These are phyloP conservation scores for Gossypium raimondii DNA, from an alignment of 345 rosid genomes.

Conservation along the genomic window DNA sequence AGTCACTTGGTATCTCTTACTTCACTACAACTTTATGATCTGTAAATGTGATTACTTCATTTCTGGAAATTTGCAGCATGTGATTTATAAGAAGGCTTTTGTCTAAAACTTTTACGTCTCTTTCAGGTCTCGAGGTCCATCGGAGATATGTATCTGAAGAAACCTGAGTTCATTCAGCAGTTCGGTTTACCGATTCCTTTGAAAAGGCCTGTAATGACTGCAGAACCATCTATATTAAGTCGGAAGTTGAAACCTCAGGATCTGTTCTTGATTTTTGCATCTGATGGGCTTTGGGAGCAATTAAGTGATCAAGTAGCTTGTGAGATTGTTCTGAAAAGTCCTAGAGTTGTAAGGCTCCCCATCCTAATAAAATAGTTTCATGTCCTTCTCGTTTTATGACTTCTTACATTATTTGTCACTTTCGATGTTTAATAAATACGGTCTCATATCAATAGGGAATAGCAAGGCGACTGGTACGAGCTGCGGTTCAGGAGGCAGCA, in stretches of 20 bases:
- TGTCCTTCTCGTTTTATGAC: neutral
- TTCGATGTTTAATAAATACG: neutral
- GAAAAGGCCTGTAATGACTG: constrained; percentile 43
- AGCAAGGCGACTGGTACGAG: constrained; percentile 51
- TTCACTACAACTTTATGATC: neutral
- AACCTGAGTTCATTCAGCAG: constrained; percentile 40
- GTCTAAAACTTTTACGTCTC: neutral
- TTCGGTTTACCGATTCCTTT: constrained; percentile 35
- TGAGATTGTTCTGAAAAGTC: constrained; percentile 35
- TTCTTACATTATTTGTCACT: neutral
- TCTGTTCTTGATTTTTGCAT: constrained; percentile 46
- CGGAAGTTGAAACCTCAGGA: constrained; percentile 37
- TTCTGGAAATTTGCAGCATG: neutral
- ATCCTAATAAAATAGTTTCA: neutral
- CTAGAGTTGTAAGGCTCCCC: constrained; percentile 34
- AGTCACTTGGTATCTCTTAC: constrained; percentile 8
- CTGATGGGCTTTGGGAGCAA: constrained; percentile 64
- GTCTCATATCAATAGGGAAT: constrained; percentile 34
- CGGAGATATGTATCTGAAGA: constrained; percentile 50
- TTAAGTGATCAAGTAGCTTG: constrained; percentile 45
- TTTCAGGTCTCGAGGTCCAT: constrained; percentile 51
- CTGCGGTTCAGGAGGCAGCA: constrained; percentile 53
- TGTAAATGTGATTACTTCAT: neutral
- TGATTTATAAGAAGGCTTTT: neutral
- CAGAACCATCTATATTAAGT: constrained; percentile 43